Base-by-base conservation (phyloP, 805 yeast species). In the Candida adriatica region DNA sequence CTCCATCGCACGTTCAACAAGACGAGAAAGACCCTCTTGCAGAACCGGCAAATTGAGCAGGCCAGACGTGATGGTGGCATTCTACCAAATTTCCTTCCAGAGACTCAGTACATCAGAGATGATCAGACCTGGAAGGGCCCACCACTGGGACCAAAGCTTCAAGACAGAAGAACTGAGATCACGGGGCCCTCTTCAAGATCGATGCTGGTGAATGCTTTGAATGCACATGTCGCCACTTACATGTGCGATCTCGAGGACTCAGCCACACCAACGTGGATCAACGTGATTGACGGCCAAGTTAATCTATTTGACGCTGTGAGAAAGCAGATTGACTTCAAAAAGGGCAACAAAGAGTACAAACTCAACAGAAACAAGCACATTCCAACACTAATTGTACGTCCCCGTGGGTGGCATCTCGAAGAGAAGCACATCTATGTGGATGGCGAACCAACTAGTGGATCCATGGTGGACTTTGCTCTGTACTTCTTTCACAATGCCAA, bases 221-320 rank as follows among this genome's bases (percentile, higher is more conserved):
- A 82, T 59, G 76, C 88, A 1, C 67, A 70, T 33, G 92, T 82
- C 26, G 80, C 80, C 41, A 81, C 92, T 18, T 82, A 82, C 55
- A 82, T 82, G 92, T 78, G 86, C 26, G 94, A 82, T 62, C 79
- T 82, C 49, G 94, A 82, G 58, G 92, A 82, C 57, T 79, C 88
- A 13, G 73, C 82, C 47, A 75, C 90, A 13, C 94, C 94, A 47
- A 81, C 94, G 17, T 82, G 92, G 92, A 59, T 61, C 41, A 82
- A 80, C 58, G 68, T 80, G 64, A 70, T 81, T 34, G 83, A 79
- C 49, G 94, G 92, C 32, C 92, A 82, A 59, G 84, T 78, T 35
- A 80, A 82, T 54, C 59, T 82, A 49, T 80, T 68, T 53, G 94
- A 82, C 52, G 88, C 78, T 13, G 72, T 81, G 30, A 72, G 94